Percentiles rank a stretch among this genome's conserved stretches.
Conservation (phyloP, 352 stramenopile genomes). For the Aphanomyces astaci region DNA sequence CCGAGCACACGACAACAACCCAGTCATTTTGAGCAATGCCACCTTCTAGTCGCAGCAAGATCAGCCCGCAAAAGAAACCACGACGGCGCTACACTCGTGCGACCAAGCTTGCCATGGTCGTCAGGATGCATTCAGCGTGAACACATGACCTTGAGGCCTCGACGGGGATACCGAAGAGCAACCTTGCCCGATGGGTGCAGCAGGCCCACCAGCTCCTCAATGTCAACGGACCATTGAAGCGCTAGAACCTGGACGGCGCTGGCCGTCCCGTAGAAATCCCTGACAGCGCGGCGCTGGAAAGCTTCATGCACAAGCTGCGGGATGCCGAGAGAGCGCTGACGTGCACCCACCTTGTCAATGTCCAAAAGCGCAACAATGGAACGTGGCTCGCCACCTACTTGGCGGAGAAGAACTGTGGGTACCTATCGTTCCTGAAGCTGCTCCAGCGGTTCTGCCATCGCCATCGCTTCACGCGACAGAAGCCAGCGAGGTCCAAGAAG, state of each 20-base stretch:
- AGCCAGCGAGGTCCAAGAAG: not conserved
- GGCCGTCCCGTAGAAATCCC: not conserved
- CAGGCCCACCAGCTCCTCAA: not conserved
- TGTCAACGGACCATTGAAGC: not conserved
- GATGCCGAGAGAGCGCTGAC: not conserved
- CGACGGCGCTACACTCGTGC: not conserved
- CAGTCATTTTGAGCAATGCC: no score
- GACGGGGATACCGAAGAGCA: not conserved
- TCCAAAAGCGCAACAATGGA: not conserved
- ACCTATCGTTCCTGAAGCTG: not conserved
- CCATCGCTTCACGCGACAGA: not conserved
- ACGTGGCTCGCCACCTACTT: not conserved
- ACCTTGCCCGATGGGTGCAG: not conserved
- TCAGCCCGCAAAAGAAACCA: not conserved
- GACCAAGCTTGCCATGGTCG: not conserved
- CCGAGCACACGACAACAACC: not conserved
- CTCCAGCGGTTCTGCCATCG: not conserved
- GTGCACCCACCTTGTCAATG: no score
- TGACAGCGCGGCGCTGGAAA: not conserved
- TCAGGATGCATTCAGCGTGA: not conserved
- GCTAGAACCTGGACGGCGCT: not conserved
- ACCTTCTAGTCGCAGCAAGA: no score
- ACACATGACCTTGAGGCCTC: not conserved
- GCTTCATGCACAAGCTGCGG: not conserved
- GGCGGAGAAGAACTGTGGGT: not conserved